phyloP scores from a whole-genome alignment of 345 rosid species.

The Trapa bicornis region DNA sequence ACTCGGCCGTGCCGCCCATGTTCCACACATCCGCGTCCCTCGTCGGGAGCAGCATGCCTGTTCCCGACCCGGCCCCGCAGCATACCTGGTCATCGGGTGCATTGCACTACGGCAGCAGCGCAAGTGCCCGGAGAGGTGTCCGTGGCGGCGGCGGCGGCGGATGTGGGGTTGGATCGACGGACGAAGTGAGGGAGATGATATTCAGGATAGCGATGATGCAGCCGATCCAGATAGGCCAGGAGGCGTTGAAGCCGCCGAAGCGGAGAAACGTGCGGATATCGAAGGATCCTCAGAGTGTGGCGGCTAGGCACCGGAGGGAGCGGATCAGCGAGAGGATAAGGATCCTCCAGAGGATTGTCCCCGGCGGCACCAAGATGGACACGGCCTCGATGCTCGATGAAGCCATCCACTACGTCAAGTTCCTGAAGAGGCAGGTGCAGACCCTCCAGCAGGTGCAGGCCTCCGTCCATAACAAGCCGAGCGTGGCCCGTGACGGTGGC shows the following conservation, averaged over 20 bases:
- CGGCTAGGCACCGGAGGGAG: slow-evolving; percentile 81
- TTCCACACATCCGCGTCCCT: background rate
- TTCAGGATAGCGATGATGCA: slow-evolving; percentile 84
- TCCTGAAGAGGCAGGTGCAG: slow-evolving; percentile 75
- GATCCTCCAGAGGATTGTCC: slow-evolving; percentile 84
- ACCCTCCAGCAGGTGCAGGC: slow-evolving; percentile 43
- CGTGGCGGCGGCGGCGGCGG: slow-evolving; percentile 11
- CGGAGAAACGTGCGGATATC: slow-evolving; percentile 83
- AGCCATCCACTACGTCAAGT: slow-evolving; percentile 85
- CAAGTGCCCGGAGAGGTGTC: background rate
- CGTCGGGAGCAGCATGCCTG: no score
- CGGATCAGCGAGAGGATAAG: slow-evolving; percentile 81
- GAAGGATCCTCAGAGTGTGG: slow-evolving; percentile 91
- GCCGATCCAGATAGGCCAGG: slow-evolving; percentile 78
- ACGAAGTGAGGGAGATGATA: slow-evolving; percentile 79
- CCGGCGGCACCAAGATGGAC: slow-evolving; percentile 96
- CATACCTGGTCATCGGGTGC: background rate
- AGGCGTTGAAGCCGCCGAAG: slow-evolving; percentile 72
- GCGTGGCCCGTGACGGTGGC: background rate
- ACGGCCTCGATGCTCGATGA: slow-evolving; percentile 93
- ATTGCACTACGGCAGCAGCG: background rate
- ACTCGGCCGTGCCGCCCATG: background rate
- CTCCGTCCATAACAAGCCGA: slow-evolving; percentile 20
- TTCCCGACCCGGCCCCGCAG: background rate
- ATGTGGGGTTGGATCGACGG: slow-evolving; percentile 26